These are phyloP conservation scores for Rhazya stricta DNA, from an alignment of 257 asterid species.

Conservation along the genomic window DNA sequence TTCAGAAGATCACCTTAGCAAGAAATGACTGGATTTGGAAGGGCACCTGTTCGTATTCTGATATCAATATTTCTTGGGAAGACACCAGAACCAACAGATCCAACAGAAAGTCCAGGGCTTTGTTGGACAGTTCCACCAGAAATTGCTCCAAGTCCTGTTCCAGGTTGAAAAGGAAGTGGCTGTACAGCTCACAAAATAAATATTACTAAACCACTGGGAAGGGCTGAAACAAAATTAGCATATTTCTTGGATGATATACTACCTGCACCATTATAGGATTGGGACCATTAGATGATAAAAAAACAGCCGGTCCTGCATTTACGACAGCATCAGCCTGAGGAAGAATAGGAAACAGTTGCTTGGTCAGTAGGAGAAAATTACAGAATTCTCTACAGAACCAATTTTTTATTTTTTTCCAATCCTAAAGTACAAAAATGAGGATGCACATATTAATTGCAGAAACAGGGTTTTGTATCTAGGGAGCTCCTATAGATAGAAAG, in stretches of 20 bases:
- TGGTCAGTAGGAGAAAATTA: conserved; percentile 5
- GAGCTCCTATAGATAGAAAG: conserved; percentile 12
- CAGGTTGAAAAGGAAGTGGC: conserved; percentile 86
- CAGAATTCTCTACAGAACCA: background rate
- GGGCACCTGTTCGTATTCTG: conserved; percentile 87
- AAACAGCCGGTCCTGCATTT: conserved; percentile 94
- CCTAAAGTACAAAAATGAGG: background rate
- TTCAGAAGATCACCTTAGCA: background rate
- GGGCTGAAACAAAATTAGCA: conserved; percentile 9
- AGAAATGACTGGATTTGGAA: background rate
- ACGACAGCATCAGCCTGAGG: conserved; percentile 87
- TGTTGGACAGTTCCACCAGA: conserved; percentile 60
- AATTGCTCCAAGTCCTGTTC: conserved; percentile 52
- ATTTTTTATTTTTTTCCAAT: background rate
- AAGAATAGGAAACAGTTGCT: conserved; percentile 5
- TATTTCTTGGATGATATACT: conserved; percentile 15
- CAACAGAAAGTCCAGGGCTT: conserved; percentile 50
- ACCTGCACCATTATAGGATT: conserved; percentile 99
- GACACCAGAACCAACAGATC: conserved; percentile 55
- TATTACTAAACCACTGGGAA: conserved; percentile 18
- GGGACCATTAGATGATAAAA: conserved; percentile 78
- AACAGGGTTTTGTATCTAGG: background rate
- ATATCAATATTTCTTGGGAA: conserved; percentile 89
- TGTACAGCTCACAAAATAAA: conserved; percentile 25
- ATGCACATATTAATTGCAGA: background rate